A percentile compares a stretch with the other conserved stretches of the same genome.
Conservation (phyloP, 257 asterid genomes). For the Scutellaria galericulata region DNA sequence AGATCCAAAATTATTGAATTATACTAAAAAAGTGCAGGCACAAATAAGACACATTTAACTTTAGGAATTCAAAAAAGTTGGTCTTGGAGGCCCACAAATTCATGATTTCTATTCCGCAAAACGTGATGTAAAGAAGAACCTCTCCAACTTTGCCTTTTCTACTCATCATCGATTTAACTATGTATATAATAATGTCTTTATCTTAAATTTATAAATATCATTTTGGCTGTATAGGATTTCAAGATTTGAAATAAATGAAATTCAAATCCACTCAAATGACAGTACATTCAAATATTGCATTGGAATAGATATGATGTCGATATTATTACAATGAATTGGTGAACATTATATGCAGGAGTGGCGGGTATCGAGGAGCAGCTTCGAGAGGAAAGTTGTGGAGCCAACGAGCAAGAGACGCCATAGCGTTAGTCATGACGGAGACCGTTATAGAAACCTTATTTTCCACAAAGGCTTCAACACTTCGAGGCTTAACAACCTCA, state of each 20-base stretch:
- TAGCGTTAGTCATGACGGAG: slow-evolving; percentile 36
- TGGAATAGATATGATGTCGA: too few relatives aligned
- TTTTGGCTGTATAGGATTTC: too few relatives aligned
- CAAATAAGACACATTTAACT: slow-evolving; percentile 26
- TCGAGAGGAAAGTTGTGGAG: neutral
- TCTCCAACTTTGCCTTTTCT: neutral
- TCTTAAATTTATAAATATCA: too few relatives aligned
- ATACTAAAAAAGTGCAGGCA: neutral
- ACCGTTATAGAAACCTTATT: slow-evolving; percentile 19
- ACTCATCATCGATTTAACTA: too few relatives aligned
- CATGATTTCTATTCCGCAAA: slow-evolving; percentile 7
- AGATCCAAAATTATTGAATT: neutral
- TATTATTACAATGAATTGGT: too few relatives aligned
- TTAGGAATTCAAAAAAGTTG: neutral
- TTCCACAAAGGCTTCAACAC: slow-evolving; percentile 20
- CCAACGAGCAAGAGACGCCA: slow-evolving; percentile 39
- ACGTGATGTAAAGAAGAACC: slow-evolving; percentile 6
- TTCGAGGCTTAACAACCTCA: slow-evolving; percentile 3
- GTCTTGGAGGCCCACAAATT: neutral
- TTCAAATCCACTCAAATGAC: too few relatives aligned
- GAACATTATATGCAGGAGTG: slow-evolving; percentile 13
- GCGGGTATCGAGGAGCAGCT: slow-evolving; percentile 20
- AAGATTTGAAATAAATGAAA: too few relatives aligned
- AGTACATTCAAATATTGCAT: too few relatives aligned
- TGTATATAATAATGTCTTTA: too few relatives aligned